Conservation (phyloP, 1,284 basidiomycete genomes). For the Apiotrichum gamsii region DNA sequence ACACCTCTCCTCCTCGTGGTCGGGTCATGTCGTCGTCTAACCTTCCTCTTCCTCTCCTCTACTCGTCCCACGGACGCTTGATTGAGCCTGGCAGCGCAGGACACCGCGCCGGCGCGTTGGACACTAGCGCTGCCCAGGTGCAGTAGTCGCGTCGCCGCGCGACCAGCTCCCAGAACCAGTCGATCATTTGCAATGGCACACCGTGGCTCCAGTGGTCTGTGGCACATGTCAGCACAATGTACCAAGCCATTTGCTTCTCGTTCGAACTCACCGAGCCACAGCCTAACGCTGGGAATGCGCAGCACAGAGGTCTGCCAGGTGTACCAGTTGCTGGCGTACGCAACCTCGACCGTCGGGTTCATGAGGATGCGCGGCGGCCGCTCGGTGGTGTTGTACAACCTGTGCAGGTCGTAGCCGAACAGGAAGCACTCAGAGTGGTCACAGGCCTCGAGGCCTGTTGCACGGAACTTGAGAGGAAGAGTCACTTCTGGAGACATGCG, state of each 20-base stretch:
- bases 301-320: constrained; percentile 52
- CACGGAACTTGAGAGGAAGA: constrained; percentile 51
- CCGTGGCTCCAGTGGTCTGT: constrained; percentile 28
- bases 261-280: constrained; percentile 48
- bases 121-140: constrained; percentile 28
- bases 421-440: constrained; percentile 56
- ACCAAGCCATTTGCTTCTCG: too few relatives aligned
- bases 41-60: not conserved
- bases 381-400: constrained; percentile 46
- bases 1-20: too few relatives aligned
- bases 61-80: constrained; percentile 14
- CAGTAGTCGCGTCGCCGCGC: constrained; percentile 25
- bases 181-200: constrained; percentile 16
- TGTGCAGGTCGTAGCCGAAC: constrained; percentile 55
- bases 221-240: too few relatives aligned
- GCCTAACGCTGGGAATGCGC: constrained; percentile 49
- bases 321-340: constrained; percentile 49
- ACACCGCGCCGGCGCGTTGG: constrained; percentile 20
- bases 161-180: constrained; percentile 25
- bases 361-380: constrained; percentile 48
- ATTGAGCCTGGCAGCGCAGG: constrained; percentile 19
- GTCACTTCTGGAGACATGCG: constrained; percentile 41
- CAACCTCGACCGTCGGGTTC: constrained; percentile 50
- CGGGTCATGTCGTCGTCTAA: not conserved
- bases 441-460: constrained; percentile 49